Percentiles rank a stretch among this genome's conserved stretches.
phyloP scores from a whole-genome alignment of 441 rosid species.

The Monsonia emarginata region DNA sequence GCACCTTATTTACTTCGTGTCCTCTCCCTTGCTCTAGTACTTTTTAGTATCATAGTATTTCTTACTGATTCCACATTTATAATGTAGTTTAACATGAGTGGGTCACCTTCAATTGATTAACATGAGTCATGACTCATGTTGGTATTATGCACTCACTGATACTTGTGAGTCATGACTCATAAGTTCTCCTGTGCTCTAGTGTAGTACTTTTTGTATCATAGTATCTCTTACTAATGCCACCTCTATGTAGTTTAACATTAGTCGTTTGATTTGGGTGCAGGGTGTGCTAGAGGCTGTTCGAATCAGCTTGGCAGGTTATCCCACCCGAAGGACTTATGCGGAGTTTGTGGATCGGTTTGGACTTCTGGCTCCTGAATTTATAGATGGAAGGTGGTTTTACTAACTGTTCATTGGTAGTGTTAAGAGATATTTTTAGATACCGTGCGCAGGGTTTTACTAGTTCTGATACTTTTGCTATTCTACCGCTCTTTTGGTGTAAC shows the following conservation, averaged over 20 bases:
- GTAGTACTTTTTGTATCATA: neutral
- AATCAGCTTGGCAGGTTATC: conserved; percentile 97
- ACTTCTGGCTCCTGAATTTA: conserved; percentile 55
- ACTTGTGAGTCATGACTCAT: neutral
- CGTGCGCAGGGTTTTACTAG: neutral
- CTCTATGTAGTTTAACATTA: neutral
- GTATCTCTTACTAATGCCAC: neutral
- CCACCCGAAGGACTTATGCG: conserved; percentile 74
- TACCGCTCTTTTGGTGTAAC: neutral
- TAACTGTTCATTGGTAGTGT: conserved; percentile 12
- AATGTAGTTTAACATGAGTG: too few relatives aligned
- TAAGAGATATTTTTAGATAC: conserved; percentile 2
- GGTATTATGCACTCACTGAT: too few relatives aligned
- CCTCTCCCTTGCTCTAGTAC: too few relatives aligned
- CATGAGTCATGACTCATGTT: too few relatives aligned
- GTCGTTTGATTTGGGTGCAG: conserved; percentile 30
- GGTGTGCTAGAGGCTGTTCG: conserved; percentile 99
- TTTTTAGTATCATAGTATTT: too few relatives aligned
- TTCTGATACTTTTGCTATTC: neutral
- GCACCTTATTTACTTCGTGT: neutral
- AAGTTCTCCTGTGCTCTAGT: neutral
- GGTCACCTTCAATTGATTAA: neutral
- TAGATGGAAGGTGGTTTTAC: conserved; percentile 59
- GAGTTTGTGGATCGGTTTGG: conserved; percentile 98
- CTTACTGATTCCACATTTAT: too few relatives aligned